phyloP scores from a whole-genome alignment of 1,284 basidiomycete genomes.

The Ustilago curta region DNA sequence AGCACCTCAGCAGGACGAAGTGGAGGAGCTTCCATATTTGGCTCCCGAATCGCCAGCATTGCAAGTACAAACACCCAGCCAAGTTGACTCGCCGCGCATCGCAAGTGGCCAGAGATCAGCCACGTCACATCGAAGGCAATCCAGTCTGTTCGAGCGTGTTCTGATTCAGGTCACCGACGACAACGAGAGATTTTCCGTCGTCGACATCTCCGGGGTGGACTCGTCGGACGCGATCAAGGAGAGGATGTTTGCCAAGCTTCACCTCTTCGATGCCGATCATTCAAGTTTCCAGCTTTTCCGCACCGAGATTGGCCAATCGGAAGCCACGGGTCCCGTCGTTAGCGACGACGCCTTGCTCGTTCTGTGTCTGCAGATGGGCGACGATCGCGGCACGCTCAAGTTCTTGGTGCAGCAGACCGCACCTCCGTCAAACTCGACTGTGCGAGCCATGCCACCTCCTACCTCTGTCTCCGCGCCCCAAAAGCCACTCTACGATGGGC shows the following conservation, averaged over 20 bases:
- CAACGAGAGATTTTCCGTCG: conserved; percentile 68
- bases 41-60: conserved; percentile 21
- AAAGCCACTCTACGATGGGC: conserved; percentile 26
- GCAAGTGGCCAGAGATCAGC: conserved; percentile 16
- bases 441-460: conserved; percentile 52
- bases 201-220: conserved; percentile 65
- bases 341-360: conserved; percentile 66
- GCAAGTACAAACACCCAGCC: neutral
- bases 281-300: conserved; percentile 58
- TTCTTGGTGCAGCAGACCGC: conserved; percentile 62
- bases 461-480: conserved; percentile 27
- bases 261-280: conserved; percentile 57
- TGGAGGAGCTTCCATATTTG: conserved; percentile 43
- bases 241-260: conserved; percentile 63
- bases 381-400: conserved; percentile 67
- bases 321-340: conserved; percentile 58
- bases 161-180: conserved; percentile 68
- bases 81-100: conserved; percentile 17
- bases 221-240: conserved; percentile 66
- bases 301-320: conserved; percentile 66
- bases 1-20: conserved; percentile 23
- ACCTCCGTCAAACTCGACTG: conserved; percentile 38
- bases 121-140: conserved; percentile 21
- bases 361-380: conserved; percentile 65
- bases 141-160: conserved; percentile 51